Conservation (phyloP, 2,329 filamentous ascomycete genomes). For the Pseudogymnoascus sp. region DNA sequence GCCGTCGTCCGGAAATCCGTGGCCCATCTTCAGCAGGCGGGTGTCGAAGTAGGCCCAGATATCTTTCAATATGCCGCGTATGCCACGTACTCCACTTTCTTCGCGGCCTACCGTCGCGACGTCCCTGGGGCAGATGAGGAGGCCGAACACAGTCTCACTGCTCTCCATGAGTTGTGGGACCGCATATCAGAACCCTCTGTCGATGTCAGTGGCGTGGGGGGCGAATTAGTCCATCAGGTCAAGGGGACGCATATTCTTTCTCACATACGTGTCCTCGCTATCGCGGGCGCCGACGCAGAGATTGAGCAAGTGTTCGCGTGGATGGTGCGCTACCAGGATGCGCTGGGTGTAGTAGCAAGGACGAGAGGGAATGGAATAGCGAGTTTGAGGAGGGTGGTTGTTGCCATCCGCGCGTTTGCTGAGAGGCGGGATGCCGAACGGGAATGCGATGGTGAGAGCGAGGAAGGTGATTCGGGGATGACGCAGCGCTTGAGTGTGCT, state of each 20-base stretch:
- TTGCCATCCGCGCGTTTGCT: conserved; percentile 18
- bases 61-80: conserved; percentile 23
- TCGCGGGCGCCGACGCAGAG: conserved; percentile 48
- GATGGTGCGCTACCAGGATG: conserved; percentile 42
- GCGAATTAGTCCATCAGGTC: conserved; percentile 35
- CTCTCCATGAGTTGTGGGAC: not conserved
- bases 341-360: conserved; percentile 15
- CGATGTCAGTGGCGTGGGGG: not conserved
- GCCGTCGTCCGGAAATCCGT: conserved; percentile 17
- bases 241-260: conserved; percentile 41
- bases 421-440: conserved; percentile 8
- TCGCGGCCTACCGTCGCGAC: conserved; percentile 13
- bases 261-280: conserved; percentile 56
- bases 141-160: not conserved
- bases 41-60: conserved; percentile 22
- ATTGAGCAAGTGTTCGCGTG: conserved; percentile 51
- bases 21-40: conserved; percentile 19
- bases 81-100: conserved; percentile 20
- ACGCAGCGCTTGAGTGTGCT: conserved; percentile 9
- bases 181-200: not conserved
- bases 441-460: not conserved
- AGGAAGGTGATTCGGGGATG: not conserved
- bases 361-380: conserved; percentile 16
- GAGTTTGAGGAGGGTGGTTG: conserved; percentile 17
- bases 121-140: not conserved